Evolutionary conservation across 2,329 filamentous ascomycete genomes (phyloP).

Genomic region (Aureobasidium leucospermi): DNA sequence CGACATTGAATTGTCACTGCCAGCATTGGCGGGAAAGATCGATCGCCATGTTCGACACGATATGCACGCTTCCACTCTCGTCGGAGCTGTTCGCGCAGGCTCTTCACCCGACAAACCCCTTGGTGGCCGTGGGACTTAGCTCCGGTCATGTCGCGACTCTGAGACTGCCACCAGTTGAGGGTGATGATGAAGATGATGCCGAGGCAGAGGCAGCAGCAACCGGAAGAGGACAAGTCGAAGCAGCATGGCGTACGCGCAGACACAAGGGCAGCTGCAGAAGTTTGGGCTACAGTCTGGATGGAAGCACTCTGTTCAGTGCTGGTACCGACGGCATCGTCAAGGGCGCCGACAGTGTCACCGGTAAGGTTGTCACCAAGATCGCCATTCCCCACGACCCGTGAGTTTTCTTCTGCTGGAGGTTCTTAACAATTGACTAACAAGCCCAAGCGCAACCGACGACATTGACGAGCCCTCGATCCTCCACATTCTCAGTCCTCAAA

Average conservation of each 20-base stretch:
- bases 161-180: constrained; percentile 56
- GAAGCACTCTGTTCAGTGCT: constrained; percentile 55
- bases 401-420: constrained; percentile 17
- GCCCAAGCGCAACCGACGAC: constrained; percentile 33
- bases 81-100: constrained; percentile 85
- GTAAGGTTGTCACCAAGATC: constrained; percentile 72
- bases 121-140: constrained; percentile 79
- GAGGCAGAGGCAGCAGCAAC: constrained; percentile 39
- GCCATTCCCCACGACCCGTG: constrained; percentile 55
- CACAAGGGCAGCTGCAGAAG: constrained; percentile 92
- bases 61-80: constrained; percentile 79
- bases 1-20: neutral
- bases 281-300: constrained; percentile 72
- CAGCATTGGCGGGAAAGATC: neutral
- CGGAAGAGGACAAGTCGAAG: constrained; percentile 71
- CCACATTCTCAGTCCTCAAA: constrained; percentile 78
- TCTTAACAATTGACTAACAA: neutral
- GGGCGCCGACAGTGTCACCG: constrained; percentile 50
- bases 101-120: constrained; percentile 73
- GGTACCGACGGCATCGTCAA: constrained; percentile 60
- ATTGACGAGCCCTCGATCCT: constrained; percentile 73
- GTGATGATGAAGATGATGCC: constrained; percentile 44
- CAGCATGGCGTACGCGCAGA: constrained; percentile 75
- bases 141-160: constrained; percentile 82
- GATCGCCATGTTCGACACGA: constrained; percentile 71